Conservation (phyloP, 176 grass and related monocot genomes). For the Hsuehochloa calcarea region DNA sequence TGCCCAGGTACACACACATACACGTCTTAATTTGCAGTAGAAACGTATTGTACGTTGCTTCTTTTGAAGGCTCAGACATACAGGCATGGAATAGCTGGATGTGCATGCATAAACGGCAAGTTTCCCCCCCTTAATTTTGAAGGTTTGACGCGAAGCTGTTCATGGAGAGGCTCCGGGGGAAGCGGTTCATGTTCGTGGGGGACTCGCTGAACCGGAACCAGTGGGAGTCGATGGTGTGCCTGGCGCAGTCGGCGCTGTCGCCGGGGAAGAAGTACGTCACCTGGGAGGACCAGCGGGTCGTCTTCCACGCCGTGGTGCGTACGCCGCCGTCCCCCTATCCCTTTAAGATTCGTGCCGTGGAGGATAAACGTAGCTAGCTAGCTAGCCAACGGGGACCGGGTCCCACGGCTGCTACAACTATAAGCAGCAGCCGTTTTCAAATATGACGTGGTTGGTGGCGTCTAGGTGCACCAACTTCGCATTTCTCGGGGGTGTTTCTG, state of each 20-base stretch:
- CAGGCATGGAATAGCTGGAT: background rate
- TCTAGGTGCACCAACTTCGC: background rate
- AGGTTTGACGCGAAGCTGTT: conserved; percentile 84
- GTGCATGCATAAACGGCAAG: background rate
- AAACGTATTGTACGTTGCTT: background rate
- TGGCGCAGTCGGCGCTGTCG: conserved; percentile 56
- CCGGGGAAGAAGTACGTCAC: conserved; percentile 74
- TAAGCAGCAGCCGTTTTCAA: background rate
- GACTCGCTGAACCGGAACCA: conserved; percentile 93
- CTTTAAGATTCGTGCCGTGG: conserved; percentile 13
- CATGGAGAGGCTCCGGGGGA: conserved; percentile 63
- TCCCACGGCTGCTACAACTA: background rate
- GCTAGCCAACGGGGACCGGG: background rate
- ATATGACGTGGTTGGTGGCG: background rate
- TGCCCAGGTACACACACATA: conserved; percentile 52
- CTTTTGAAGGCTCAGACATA: background rate
- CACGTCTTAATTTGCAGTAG: background rate
- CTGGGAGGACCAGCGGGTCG: conserved; percentile 65
- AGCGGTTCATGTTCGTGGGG: conserved; percentile 88
- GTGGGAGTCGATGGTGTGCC: conserved; percentile 97
- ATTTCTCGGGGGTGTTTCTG: background rate
- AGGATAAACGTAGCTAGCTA: conserved; percentile 16
- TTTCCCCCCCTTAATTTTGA: background rate
- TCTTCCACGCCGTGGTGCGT: conserved; percentile 74
- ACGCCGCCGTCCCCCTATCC: background rate